phyloP scores from a whole-genome alignment of 345 rosid genomes.

The Sisymbrium irio region DNA sequence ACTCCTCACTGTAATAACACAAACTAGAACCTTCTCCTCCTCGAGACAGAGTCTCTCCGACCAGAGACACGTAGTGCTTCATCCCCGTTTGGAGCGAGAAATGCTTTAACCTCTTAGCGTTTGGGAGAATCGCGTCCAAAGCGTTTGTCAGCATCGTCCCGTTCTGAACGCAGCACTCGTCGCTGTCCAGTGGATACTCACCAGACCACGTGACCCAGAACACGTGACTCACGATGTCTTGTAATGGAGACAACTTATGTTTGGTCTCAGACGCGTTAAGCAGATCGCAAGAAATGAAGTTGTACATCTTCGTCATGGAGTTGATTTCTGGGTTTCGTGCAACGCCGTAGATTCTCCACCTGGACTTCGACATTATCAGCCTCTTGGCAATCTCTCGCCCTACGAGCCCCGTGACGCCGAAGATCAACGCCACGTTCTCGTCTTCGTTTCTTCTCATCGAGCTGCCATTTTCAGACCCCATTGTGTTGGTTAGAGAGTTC shows the following conservation, averaged over 20 bases:
- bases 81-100: slow-evolving; percentile 84
- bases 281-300: slow-evolving; percentile 77
- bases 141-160: slow-evolving; percentile 63
- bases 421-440: slow-evolving; percentile 59
- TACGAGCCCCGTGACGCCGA: slow-evolving; percentile 86
- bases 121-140: slow-evolving; percentile 55
- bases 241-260: slow-evolving; percentile 41
- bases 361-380: slow-evolving; percentile 42
- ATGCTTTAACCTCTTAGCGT: slow-evolving; percentile 53
- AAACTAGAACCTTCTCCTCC: slow-evolving; percentile 14
- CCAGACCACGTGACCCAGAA: slow-evolving; percentile 91
- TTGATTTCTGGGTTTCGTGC: slow-evolving; percentile 54
- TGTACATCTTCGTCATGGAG: slow-evolving; percentile 43
- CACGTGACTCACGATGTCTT: slow-evolving; percentile 60
- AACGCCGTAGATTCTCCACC: slow-evolving; percentile 86
- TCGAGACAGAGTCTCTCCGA: slow-evolving; percentile 26
- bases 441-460: slow-evolving; percentile 12
- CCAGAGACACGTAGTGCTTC: slow-evolving; percentile 68
- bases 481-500: slow-evolving; percentile 9
- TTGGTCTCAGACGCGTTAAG: slow-evolving; percentile 51
- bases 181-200: slow-evolving; percentile 51
- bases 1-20: slow-evolving; percentile 50
- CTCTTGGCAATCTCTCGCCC: slow-evolving; percentile 68
- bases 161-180: slow-evolving; percentile 70
- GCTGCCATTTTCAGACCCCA: slow-evolving; percentile 41